These are phyloP conservation scores for Podaxis sp. DNA, from an alignment of 768 basidiomycete species.

Conservation along the genomic window DNA sequence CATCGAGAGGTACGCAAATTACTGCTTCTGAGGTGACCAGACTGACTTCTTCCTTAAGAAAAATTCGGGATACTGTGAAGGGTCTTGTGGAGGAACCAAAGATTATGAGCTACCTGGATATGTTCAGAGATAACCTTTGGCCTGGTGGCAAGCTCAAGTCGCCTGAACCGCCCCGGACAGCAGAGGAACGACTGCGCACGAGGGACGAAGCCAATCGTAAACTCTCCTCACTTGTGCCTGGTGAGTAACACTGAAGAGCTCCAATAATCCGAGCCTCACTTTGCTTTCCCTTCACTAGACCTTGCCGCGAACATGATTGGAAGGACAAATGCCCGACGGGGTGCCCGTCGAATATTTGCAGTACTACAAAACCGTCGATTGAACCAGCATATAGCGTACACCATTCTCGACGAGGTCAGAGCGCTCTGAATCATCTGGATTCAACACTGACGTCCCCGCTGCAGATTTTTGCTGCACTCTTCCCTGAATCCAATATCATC, in stretches of 20 bases:
- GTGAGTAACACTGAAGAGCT: conserved; percentile 35
- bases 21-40: neutral
- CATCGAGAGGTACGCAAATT: conserved; percentile 75
- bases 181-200: conserved; percentile 77
- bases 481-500: conserved; percentile 42
- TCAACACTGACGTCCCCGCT: neutral
- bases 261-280: neutral
- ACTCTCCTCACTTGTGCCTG: conserved; percentile 88
- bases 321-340: conserved; percentile 90
- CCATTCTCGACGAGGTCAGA: conserved; percentile 84
- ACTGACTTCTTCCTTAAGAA: conserved; percentile 44
- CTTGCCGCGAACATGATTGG: conserved; percentile 98
- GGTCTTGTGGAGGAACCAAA: conserved; percentile 65
- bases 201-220: conserved; percentile 88
- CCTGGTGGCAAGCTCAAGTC: conserved; percentile 76
- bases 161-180: conserved; percentile 60
- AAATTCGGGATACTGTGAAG: conserved; percentile 79
- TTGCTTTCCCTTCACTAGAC: conserved; percentile 45
- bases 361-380: conserved; percentile 93
- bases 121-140: conserved; percentile 79
- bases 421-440: neutral
- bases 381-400: conserved; percentile 90
- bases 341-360: conserved; percentile 89
- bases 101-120: conserved; percentile 60
- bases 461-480: conserved; percentile 58